Conservation (phyloP, 371 early-diverging fungal genomes). For the Massospora cicadina region DNA sequence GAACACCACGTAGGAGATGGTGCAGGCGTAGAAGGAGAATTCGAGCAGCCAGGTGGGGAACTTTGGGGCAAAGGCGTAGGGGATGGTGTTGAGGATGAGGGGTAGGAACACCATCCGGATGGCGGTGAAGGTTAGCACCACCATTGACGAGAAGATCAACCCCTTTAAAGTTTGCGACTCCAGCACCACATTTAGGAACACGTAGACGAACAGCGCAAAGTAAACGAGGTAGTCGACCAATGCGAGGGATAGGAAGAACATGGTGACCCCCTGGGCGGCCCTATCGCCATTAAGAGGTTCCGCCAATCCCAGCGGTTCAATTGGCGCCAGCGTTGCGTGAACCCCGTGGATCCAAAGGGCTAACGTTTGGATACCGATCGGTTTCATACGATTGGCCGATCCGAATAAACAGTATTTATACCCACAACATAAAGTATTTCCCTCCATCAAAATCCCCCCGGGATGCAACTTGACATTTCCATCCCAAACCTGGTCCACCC, state of each 20-base stretch:
- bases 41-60: neutral
- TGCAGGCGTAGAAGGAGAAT: conserved; percentile 9
- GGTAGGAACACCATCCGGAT: conserved; percentile 7
- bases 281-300: conserved; percentile 1
- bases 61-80: conserved; percentile 6
- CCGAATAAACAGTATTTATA: no score
- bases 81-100: conserved; percentile 8
- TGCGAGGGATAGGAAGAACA: conserved; percentile 1
- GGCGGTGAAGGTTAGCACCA: conserved; percentile 6
- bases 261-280: conserved; percentile 3
- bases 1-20: conserved; percentile 10
- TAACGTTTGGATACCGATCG: no score
- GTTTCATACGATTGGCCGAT: no score
- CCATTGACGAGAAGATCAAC: neutral
- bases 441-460: no score
- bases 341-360: no score
- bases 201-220: conserved; percentile 2
- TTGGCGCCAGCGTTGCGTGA: no score
- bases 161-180: neutral
- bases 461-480: no score
- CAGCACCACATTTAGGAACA: neutral
- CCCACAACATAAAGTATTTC: no score
- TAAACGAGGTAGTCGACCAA: conserved; percentile 6
- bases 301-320: no score
- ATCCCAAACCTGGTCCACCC: no score